Conservation (phyloP, 1,284 basidiomycete genomes). For the Gymnopus androsaceus region DNA sequence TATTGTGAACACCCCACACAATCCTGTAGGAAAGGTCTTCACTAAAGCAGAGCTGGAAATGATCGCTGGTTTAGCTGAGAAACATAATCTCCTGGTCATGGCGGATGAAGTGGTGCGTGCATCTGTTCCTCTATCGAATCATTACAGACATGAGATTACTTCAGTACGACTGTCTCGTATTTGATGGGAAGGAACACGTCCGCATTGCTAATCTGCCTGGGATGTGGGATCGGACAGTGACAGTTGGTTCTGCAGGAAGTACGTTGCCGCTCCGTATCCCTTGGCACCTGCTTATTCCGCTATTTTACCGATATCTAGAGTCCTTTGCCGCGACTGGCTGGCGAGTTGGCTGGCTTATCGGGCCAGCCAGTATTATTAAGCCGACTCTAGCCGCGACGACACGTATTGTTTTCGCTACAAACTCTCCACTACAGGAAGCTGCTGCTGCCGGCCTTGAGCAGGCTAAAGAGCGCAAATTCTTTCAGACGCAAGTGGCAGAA, state of each 20-base stretch:
- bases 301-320: constrained; percentile 47
- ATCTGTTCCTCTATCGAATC: not conserved
- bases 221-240: constrained; percentile 90
- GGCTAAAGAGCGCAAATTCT: constrained; percentile 75
- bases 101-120: constrained; percentile 92
- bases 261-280: constrained; percentile 22
- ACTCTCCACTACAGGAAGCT: constrained; percentile 91
- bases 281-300: not conserved
- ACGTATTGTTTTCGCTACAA: constrained; percentile 93
- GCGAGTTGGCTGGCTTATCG: constrained; percentile 97
- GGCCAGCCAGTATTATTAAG: constrained; percentile 78
- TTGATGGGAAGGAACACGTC: constrained; percentile 85
- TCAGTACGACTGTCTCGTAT: constrained; percentile 93
- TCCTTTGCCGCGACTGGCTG: constrained; percentile 98
- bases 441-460: constrained; percentile 85
- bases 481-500: constrained; percentile 75
- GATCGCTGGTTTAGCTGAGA: constrained; percentile 86
- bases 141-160: not conserved
- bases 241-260: constrained; percentile 55
- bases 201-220: constrained; percentile 91
- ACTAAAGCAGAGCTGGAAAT: constrained; percentile 78
- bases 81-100: constrained; percentile 92
- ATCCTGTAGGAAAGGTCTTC: constrained; percentile 96
- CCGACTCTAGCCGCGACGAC: constrained; percentile 90
- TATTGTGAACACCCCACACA: constrained; percentile 94